Evolutionary conservation across 139 green algal genomes (phyloP).

Genomic region (Ettlia oleoabundans): DNA sequence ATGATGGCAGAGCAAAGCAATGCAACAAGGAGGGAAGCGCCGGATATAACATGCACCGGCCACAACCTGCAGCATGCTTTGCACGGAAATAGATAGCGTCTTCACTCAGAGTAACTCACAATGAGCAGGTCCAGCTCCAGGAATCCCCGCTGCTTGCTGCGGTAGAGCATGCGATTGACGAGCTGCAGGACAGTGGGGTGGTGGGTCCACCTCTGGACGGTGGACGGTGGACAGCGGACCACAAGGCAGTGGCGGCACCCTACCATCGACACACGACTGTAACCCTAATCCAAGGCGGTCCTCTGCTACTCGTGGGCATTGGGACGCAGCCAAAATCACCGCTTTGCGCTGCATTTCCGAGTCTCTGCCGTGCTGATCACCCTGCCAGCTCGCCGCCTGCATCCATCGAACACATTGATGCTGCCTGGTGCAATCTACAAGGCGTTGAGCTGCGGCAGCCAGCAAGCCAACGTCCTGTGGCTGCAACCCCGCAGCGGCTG

Average conservation of each 20-base stretch:
- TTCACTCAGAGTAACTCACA: not conserved
- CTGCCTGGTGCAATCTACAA: not conserved
- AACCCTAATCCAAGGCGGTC: not conserved
- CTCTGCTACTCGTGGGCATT: not conserved
- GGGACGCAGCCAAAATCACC: not conserved
- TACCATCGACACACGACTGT: not conserved
- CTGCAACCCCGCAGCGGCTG: not conserved
- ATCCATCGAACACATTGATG: too few species aligned
- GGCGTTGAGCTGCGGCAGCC: not conserved
- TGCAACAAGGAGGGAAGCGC: not conserved
- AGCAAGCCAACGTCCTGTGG: not conserved
- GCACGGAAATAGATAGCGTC: not conserved
- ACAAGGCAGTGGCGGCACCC: not conserved
- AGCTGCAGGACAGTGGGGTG: not conserved
- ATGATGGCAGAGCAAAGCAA: too few species aligned
- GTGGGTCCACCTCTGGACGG: too few species aligned
- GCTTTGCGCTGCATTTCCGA: not conserved
- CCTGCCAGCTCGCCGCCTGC: too few species aligned
- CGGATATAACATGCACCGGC: not conserved
- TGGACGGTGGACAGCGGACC: not conserved
- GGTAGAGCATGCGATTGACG: constrained; percentile 34
- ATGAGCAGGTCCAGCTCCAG: constrained; percentile 35
- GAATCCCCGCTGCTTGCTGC: constrained; percentile 29
- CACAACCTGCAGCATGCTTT: not conserved
- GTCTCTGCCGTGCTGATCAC: not conserved